A percentile compares a stretch with the other conserved stretches of the same genome.
These are phyloP conservation scores for Tilletia horrida DNA, from an alignment of 1,284 basidiomycete genomes.

Conservation along the genomic window DNA sequence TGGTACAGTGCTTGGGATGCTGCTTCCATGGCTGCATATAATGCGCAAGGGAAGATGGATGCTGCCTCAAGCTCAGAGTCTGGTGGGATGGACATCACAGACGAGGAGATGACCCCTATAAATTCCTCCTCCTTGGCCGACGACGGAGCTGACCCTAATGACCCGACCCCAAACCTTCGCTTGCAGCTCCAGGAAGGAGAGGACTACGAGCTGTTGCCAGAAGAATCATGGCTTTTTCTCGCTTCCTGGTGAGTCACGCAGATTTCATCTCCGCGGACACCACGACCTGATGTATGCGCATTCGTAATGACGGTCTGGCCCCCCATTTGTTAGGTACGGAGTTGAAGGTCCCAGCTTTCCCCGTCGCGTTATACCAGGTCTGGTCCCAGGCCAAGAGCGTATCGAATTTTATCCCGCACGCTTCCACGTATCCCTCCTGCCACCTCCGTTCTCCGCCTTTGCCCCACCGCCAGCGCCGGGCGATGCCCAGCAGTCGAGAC, in stretches of 20 bases:
- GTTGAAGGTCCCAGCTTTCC: slow-evolving; percentile 62
- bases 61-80: too few species aligned
- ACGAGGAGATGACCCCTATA: slow-evolving; percentile 65
- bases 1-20: slow-evolving; percentile 75
- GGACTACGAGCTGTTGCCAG: slow-evolving; percentile 75
- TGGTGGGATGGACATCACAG: not conserved
- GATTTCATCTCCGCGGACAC: not conserved
- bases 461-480: slow-evolving; percentile 21
- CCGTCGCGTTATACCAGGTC: slow-evolving; percentile 64
- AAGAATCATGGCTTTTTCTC: slow-evolving; percentile 69
- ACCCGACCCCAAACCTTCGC: slow-evolving; percentile 34
- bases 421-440: slow-evolving; percentile 63
- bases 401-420: slow-evolving; percentile 76
- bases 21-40: slow-evolving; percentile 60
- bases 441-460: slow-evolving; percentile 31
- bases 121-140: slow-evolving; percentile 69
- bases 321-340: slow-evolving; percentile 63
- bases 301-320: slow-evolving; percentile 23
- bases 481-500: slow-evolving; percentile 38
- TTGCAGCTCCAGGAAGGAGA: slow-evolving; percentile 64
- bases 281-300: slow-evolving; percentile 16
- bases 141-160: slow-evolving; percentile 20
- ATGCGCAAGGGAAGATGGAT: slow-evolving; percentile 37
- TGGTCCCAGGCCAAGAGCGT: slow-evolving; percentile 57
- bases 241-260: slow-evolving; percentile 59